Conservation (phyloP, 176 grass and related monocot genomes). For the Zoysia pacifica region DNA sequence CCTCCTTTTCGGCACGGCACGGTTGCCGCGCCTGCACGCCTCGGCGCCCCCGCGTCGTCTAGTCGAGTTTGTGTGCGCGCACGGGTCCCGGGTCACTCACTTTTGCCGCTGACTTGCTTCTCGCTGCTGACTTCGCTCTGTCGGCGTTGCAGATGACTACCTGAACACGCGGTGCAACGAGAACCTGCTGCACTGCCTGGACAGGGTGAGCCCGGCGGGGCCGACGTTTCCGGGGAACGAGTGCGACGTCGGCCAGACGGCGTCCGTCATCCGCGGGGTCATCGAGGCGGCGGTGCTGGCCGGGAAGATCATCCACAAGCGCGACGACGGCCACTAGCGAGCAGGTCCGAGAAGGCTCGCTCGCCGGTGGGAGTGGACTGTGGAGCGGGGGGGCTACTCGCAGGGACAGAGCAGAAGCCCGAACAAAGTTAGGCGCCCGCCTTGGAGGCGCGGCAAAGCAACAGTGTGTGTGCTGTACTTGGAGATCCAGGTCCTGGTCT, state of each 20-base stretch:
- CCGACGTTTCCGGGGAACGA: constrained; percentile 74
- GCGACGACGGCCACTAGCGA: constrained; percentile 25
- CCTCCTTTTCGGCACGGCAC: background rate
- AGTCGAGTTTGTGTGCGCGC: background rate
- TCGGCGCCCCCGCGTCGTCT: background rate
- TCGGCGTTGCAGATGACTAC: constrained; percentile 77
- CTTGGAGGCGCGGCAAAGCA: no score
- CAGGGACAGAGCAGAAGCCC: no score
- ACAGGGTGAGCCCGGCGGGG: constrained; percentile 48
- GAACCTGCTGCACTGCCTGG: constrained; percentile 70
- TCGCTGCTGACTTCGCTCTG: no score
- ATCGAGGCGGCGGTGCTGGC: constrained; percentile 87
- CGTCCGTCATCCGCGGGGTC: constrained; percentile 55
- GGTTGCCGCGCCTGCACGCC: constrained; percentile 27
- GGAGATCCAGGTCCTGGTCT: no score
- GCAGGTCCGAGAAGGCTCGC: no score
- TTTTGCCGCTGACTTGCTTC: background rate
- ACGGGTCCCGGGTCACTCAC: background rate
- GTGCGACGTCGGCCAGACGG: constrained; percentile 58
- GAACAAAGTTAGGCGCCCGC: no score
- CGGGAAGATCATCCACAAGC: constrained; percentile 77
- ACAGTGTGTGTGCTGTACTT: no score
- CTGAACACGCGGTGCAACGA: constrained; percentile 77
- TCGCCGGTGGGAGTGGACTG: no score
- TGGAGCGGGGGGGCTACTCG: no score